Evolutionary conservation across 345 rosid species (phyloP).

Genomic region (Boechera divaricarpa): DNA sequence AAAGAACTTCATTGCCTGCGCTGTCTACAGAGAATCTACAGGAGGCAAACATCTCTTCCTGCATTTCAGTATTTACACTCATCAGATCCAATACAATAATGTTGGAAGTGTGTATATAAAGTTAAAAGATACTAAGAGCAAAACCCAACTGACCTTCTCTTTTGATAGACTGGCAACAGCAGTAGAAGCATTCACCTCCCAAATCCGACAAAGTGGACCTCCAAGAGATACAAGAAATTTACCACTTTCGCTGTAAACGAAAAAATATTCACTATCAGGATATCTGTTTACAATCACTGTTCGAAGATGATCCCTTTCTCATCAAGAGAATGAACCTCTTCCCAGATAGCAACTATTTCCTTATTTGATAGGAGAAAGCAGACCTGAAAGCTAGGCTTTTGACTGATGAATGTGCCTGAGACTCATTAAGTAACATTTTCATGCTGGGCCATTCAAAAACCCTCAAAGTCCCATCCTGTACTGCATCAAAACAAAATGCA

Average conservation of each 20-base stretch:
- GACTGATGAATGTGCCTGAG: conserved; percentile 66
- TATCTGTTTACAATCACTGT: conserved; percentile 22
- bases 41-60: conserved; percentile 84
- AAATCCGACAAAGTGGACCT: conserved; percentile 77
- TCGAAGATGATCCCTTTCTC: not conserved
- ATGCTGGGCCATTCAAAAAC: conserved; percentile 93
- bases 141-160: conserved; percentile 55
- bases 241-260: conserved; percentile 73
- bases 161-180: conserved; percentile 66
- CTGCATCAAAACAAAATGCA: conserved; percentile 57
- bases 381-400: conserved; percentile 88
- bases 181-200: conserved; percentile 72
- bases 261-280: conserved; percentile 32
- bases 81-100: conserved; percentile 31
- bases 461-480: conserved; percentile 91
- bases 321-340: conserved; percentile 3
- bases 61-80: conserved; percentile 29
- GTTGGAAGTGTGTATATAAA: conserved; percentile 1
- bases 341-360: not conserved
- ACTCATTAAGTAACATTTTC: conserved; percentile 66
- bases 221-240: conserved; percentile 85
- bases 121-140: not conserved
- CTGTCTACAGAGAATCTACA: conserved; percentile 73
- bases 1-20: conserved; percentile 60
- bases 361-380: conserved; percentile 5